Percentiles rank a stretch among this genome's conserved stretches.
These are phyloP conservation scores for Phtheirospermum japonicum DNA, from an alignment of 257 asterid species.

Conservation along the genomic window DNA sequence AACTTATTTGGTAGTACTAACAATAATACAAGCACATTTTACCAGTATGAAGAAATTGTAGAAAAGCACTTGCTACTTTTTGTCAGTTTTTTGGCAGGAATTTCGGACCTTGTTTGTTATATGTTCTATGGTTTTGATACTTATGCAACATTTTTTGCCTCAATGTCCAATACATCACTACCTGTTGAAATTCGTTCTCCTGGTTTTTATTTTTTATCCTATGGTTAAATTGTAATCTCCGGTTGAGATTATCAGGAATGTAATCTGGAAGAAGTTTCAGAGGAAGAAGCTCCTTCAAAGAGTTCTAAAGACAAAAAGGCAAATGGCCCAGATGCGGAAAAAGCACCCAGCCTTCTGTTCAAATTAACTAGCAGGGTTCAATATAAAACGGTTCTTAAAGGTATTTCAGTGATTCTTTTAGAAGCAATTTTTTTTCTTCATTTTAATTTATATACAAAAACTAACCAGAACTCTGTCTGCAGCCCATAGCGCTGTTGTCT, in stretches of 20 bases:
- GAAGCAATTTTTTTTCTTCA: conserved; percentile 18
- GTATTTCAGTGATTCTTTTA: conserved; percentile 30
- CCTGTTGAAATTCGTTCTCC: no score
- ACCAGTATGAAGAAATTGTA: no score
- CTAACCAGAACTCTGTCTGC: conserved; percentile 30
- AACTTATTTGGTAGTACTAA: no score
- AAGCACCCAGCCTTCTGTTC: conserved; percentile 76
- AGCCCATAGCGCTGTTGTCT: conserved; percentile 83
- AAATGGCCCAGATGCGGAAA: conserved; percentile 72
- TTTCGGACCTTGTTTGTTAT: no score
- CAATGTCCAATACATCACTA: no score
- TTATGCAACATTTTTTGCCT: no score
- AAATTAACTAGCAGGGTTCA: conserved; percentile 81
- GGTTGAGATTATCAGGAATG: conserved; percentile 61
- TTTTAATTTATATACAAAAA: conserved; percentile 6
- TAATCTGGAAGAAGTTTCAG: conserved; percentile 83
- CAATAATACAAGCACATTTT: no score
- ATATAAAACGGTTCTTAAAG: conserved; percentile 92
- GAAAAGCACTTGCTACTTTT: no score
- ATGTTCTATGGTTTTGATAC: no score
- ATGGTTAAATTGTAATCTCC: neutral
- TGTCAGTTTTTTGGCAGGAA: no score
- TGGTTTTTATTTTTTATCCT: neutral
- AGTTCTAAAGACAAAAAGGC: conserved; percentile 94
- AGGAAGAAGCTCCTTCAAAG: conserved; percentile 79